Evolutionary conservation across 2,329 filamentous ascomycete genomes (phyloP), one percentile per base, ranked within the genome.

Genomic region (Exophiala spinifera): DNA sequence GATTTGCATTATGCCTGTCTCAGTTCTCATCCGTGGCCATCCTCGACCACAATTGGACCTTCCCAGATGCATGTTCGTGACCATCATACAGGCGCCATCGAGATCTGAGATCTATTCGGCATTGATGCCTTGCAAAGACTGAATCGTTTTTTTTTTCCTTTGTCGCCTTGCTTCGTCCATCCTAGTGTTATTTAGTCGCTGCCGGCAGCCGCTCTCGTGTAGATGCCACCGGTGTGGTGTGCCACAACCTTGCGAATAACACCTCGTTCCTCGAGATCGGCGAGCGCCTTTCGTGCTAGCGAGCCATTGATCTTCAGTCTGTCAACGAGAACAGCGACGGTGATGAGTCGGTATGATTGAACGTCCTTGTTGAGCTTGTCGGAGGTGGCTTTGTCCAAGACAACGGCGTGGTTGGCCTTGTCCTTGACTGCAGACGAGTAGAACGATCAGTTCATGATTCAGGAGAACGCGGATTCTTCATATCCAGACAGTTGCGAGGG

Each of bases 351-450:
- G 88, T 97, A 99, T 65, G 94, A 96, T 80, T 97, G 94, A 71
- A 99, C 95, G 85, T 99, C 94, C 85, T 99, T 99, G 85, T 96
- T 88, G 78, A 99, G 91, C 84, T 95, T 96, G 81, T 99, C 94
- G 68, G 88, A 88, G 74, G 88, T 96, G 79, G 82, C 75, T 87
- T 99, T 99, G 84, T 99, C 94, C 80, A 99, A 90, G 74, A 97
- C 84, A 79, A 99, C 94, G 78, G 74, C 89, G 86, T 99, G 94
- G 79, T 97, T 88, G 80, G 94, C 92, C 91, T 99, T 99, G 86
- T 99, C 94, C 94, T 99, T 99, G 84, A 99, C 94, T 91, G 77
- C 82, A 64, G 36, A 52, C 28, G 28, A 31, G 28, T 10, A 31
- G 28, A 57, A 62, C 44, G 37, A 33, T 43, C 19, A 21, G 21